phyloP scores from a whole-genome alignment of 2,329 filamentous ascomycete genomes.

The Chalara sp. region DNA sequence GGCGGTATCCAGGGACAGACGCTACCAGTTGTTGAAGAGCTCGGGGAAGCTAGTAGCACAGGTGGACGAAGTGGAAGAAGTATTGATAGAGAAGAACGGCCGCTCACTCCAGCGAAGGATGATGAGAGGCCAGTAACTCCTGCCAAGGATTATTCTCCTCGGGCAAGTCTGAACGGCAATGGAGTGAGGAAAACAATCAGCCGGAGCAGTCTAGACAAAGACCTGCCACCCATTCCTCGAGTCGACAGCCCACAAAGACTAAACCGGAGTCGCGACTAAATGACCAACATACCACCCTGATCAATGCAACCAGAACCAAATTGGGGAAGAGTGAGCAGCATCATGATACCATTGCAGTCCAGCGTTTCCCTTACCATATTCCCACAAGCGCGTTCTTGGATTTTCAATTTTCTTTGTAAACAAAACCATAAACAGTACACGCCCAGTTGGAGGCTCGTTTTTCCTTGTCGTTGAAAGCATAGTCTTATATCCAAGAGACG shows the following conservation, averaged over 20 bases:
- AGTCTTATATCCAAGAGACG: too few relatives aligned
- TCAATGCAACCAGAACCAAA: too few relatives aligned
- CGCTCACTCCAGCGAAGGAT: slow-evolving; percentile 37
- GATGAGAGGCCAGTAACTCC: slow-evolving; percentile 18
- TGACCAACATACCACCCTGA: too few relatives aligned
- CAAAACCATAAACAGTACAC: too few relatives aligned
- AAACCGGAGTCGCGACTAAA: not conserved
- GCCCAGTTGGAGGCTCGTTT: too few relatives aligned
- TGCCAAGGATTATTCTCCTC: slow-evolving; percentile 8
- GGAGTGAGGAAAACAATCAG: slow-evolving; percentile 30
- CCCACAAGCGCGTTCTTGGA: too few relatives aligned
- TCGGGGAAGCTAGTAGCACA: slow-evolving; percentile 67
- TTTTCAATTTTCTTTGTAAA: too few relatives aligned
- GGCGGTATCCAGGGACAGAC: slow-evolving; percentile 48
- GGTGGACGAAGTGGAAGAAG: slow-evolving; percentile 50
- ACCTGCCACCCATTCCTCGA: slow-evolving; percentile 48
- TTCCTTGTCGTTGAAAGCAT: too few relatives aligned
- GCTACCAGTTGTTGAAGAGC: slow-evolving; percentile 84
- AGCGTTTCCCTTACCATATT: too few relatives aligned
- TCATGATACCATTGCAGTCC: too few relatives aligned
- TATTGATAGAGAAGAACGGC: slow-evolving; percentile 30
- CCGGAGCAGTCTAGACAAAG: slow-evolving; percentile 54
- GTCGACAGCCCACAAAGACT: slow-evolving; percentile 10
- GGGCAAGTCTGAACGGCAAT: slow-evolving; percentile 7
- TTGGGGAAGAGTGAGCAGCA: too few relatives aligned